These are phyloP conservation scores for Leccinum aurantiacum DNA, from an alignment of 768 basidiomycete species.

Conservation along the genomic window DNA sequence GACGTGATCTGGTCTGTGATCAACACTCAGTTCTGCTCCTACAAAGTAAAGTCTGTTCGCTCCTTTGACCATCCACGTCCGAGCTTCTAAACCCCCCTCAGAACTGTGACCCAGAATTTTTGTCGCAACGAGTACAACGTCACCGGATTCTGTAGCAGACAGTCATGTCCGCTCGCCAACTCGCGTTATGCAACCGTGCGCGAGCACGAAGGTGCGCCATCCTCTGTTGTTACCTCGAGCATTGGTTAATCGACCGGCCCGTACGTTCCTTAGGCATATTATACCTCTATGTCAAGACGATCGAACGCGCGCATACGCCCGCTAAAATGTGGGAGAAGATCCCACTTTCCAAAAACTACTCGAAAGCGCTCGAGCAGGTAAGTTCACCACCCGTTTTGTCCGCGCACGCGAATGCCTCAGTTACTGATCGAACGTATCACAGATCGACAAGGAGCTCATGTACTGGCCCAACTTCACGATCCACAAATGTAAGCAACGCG, in stretches of 20 bases:
- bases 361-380: slow-evolving; percentile 94
- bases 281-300: slow-evolving; percentile 96
- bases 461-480: slow-evolving; percentile 98
- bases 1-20: slow-evolving; percentile 98
- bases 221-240: not conserved
- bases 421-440: not conserved
- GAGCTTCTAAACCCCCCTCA: slow-evolving; percentile 33
- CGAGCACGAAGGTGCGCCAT: slow-evolving; percentile 83
- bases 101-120: slow-evolving; percentile 95
- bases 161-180: slow-evolving; percentile 97
- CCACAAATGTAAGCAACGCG: slow-evolving; percentile 98
- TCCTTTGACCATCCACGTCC: not conserved
- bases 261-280: slow-evolving; percentile 57
- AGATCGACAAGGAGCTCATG: slow-evolving; percentile 96
- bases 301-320: slow-evolving; percentile 94
- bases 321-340: slow-evolving; percentile 98
- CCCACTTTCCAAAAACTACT: slow-evolving; percentile 89
- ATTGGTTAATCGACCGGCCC: not conserved
- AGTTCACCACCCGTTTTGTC: slow-evolving; percentile 12
- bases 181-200: slow-evolving; percentile 97
- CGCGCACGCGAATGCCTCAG: not conserved
- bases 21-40: slow-evolving; percentile 94
- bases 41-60: slow-evolving; percentile 92
- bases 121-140: slow-evolving; percentile 99
- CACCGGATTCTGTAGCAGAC: slow-evolving; percentile 91